Conservation (phyloP, 2,329 filamentous ascomycete genomes). For the Pestalotiopsis sp. region DNA sequence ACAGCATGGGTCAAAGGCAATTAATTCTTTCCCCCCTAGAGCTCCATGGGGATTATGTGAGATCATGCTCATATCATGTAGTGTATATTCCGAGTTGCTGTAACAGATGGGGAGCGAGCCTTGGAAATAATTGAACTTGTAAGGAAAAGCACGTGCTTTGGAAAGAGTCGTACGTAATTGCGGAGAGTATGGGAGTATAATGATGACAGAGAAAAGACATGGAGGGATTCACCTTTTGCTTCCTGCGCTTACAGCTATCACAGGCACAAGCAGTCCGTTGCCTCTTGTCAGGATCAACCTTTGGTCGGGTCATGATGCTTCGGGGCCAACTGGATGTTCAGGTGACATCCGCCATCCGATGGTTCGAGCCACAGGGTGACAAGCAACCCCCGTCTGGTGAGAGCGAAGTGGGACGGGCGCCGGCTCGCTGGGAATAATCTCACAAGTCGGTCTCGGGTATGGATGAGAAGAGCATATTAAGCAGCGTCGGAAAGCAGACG, state of each 20-base stretch:
- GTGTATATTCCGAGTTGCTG: not conserved
- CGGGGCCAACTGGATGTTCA: conserved; percentile 26
- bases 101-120: not conserved
- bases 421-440: conserved; percentile 27
- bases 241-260: conserved; percentile 66
- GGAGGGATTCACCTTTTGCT: conserved; percentile 63
- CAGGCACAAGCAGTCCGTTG: conserved; percentile 67
- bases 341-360: conserved; percentile 38
- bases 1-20: not conserved
- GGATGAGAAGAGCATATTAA: conserved; percentile 29
- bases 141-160: not conserved
- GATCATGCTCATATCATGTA: not conserved
- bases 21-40: not conserved
- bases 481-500: conserved; percentile 31
- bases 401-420: conserved; percentile 29
- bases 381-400: conserved; percentile 27
- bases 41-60: not conserved
- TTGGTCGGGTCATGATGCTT: conserved; percentile 50
- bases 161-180: not conserved
- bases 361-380: conserved; percentile 27
- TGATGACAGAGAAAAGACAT: not conserved
- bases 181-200: not conserved
- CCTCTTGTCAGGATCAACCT: conserved; percentile 61
- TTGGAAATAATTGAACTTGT: not conserved
- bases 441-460: conserved; percentile 34